Base-by-base conservation (phyloP, 164 flowering plant genomes). In the Litsea cubeba region DNA sequence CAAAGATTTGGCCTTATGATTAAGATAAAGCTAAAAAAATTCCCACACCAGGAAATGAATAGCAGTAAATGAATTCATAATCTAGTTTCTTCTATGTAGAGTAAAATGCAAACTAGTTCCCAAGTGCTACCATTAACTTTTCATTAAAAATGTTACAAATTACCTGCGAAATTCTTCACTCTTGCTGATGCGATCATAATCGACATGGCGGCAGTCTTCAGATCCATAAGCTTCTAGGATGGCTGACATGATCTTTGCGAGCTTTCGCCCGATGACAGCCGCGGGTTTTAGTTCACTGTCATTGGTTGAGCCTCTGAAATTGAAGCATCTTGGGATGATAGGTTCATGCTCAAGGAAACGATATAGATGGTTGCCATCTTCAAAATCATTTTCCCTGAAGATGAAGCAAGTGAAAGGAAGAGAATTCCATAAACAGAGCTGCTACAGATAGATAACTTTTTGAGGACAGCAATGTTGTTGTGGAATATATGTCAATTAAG, bases 101-200 rank as follows among this genome's bases (percentile, higher is more conserved):
- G 10, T 40, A 40, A 7, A 40, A 40, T 40, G 10, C 46, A 40
- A 40, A 40, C 46, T 8, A 40, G 46, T 40, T 1, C 11, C 46
- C 46, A 7, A 54, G n/a, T 14, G 60, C 60, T 20, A 5, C 17
- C n/a, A 54, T 54, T 54, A 15, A 14, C 12, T 70, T 54, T 54
- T 15, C 18, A 25, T 17, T 3, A 8, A 22, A 8, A 8, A 18
- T 4, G 62, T 22, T 1, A 22, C 6, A 58, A n/a, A 46, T 50
- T 85, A 91, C 99, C 99, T 91, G 30, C 99, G 81, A 51, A 95
- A 95, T 80, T 93, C 99, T 78, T 95, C 98, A 62, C 97, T 92
- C 68, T 82, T 92, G 83, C 92, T 83, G 81, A 93, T 92, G 73
- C 80, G 86, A 1, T 30, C 11, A 67, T 92, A 95, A 81, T 95